Evolutionary conservation across 345 rosid genomes (phyloP), one percentile per base, ranked within the genome.

Genomic region (Gossypium thurberi): DNA sequence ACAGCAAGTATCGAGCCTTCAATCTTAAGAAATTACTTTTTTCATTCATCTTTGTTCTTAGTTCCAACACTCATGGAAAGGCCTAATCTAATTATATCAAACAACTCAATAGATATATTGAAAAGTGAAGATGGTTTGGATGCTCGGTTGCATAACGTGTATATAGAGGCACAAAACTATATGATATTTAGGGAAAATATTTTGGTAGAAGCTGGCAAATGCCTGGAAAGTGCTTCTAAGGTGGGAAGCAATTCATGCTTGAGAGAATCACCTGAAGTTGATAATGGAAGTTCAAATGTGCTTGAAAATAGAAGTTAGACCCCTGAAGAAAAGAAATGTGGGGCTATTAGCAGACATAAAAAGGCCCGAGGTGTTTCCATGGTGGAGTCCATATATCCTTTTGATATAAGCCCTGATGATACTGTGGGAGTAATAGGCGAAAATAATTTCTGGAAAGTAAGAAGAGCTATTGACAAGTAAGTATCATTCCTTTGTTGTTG

Each of bases 401-500:
- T 82, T 64, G 78, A 65, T 81, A 69, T 89, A 73, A 78, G 83
- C 43, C 87, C 97, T 20, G 86, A 84, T 78, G 87, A 88, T 75
- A 81, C 90, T 52, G 84, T 85, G 1, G 85, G 84, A 77, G 46
- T 81, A 47, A 83, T 94, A 10, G 98, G 97, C 52, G 84, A 88
- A 77, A 85, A 87, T 55, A 84, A 75, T 74, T 94, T 91, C 68
- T 86, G 88, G 92, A 82, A 85, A 75, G 85, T 87, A 15, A 86
- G 89, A 85, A 82, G 83, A 72, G 84, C 81, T 56, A 85, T 94
- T 74, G 82, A 83, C 81, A 81, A 86, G 98, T 93, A 88, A 87
- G 90, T 79, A 57, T 82, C 65, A 44, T 75, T 72, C 21, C 0
- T 58, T 1, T 65, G 46, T 18, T 9, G 25, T 53, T 48, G 57